A percentile compares a stretch with the other conserved stretches of the same genome.
Evolutionary conservation across 768 basidiomycete genomes (phyloP).

Genomic region (Dacryopinax primogenitus): DNA sequence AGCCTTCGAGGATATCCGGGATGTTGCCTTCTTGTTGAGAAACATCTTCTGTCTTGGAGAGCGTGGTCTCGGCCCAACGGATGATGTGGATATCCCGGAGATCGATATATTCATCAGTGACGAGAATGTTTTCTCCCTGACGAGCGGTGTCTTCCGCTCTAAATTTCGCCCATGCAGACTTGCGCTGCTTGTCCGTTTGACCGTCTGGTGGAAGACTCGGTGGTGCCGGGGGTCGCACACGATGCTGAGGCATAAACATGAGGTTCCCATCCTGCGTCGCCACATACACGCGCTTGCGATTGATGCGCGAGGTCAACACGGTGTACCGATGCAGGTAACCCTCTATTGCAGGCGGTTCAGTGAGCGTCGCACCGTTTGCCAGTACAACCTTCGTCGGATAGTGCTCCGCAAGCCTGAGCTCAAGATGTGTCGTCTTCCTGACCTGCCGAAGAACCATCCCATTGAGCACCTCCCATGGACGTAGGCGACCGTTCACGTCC

Average conservation of each 20-base stretch:
- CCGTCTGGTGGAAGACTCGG: constrained; percentile 37
- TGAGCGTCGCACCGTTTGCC: constrained; percentile 37
- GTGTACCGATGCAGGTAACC: constrained; percentile 51
- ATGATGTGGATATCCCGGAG: constrained; percentile 55
- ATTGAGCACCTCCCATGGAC: constrained; percentile 63
- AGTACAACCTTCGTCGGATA: constrained; percentile 34
- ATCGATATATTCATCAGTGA: constrained; percentile 58
- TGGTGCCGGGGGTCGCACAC: constrained; percentile 56
- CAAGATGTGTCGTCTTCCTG: constrained; percentile 42
- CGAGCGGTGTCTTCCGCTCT: constrained; percentile 43
- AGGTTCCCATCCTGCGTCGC: constrained; percentile 59
- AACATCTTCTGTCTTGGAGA: not conserved
- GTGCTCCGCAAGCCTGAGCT: constrained; percentile 66
- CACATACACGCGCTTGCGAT: constrained; percentile 44
- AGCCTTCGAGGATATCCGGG: constrained; percentile 2
- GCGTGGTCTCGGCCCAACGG: constrained; percentile 35
- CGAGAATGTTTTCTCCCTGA: constrained; percentile 53
- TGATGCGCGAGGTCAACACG: constrained; percentile 32
- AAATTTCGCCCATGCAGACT: not conserved
- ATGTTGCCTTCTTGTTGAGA: constrained; percentile 7
- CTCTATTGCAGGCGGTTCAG: constrained; percentile 72
- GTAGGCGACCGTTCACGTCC: constrained; percentile 45
- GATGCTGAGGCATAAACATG: constrained; percentile 41
- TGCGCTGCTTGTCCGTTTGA: constrained; percentile 3
- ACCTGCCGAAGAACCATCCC: constrained; percentile 66